Conservation (phyloP, 495 filamentous ascomycete species). For the Lophiostoma macrostomum region DNA sequence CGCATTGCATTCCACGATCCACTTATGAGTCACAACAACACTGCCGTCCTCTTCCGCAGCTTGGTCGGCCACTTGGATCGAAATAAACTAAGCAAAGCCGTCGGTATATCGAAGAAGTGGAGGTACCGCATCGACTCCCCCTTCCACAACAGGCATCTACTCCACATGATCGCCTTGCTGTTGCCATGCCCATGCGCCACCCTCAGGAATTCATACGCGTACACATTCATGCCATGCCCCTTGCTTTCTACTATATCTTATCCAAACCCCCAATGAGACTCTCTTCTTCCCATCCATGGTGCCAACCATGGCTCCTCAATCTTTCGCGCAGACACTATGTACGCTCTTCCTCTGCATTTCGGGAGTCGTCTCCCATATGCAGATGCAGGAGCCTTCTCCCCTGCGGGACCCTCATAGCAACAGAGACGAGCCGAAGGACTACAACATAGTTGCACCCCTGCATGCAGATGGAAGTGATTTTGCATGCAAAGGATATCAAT, state of each 20-base stretch:
- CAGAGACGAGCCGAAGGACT: slow-evolving; percentile 52
- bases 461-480: slow-evolving; percentile 49
- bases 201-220: no score
- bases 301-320: slow-evolving; percentile 12
- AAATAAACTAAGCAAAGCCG: no score
- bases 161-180: no score
- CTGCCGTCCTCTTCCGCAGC: no score
- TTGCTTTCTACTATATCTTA: slow-evolving; percentile 6
- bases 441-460: slow-evolving; percentile 56
- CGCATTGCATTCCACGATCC: neutral
- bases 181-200: no score
- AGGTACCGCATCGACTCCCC: no score
- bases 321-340: slow-evolving; percentile 15
- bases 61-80: no score
- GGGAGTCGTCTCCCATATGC: slow-evolving; percentile 50
- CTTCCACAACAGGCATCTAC: no score
- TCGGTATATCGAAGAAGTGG: no score
- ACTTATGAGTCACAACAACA: no score
- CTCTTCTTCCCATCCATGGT: slow-evolving; percentile 4
- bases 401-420: slow-evolving; percentile 42
- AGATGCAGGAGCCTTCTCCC: slow-evolving; percentile 55
- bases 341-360: slow-evolving; percentile 7
- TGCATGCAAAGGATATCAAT: slow-evolving; percentile 67
- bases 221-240: slow-evolving; percentile 2
- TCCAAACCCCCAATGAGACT: neutral